phyloP scores from a whole-genome alignment of 345 rosid genomes.

The Eucalyptus pauciflora region DNA sequence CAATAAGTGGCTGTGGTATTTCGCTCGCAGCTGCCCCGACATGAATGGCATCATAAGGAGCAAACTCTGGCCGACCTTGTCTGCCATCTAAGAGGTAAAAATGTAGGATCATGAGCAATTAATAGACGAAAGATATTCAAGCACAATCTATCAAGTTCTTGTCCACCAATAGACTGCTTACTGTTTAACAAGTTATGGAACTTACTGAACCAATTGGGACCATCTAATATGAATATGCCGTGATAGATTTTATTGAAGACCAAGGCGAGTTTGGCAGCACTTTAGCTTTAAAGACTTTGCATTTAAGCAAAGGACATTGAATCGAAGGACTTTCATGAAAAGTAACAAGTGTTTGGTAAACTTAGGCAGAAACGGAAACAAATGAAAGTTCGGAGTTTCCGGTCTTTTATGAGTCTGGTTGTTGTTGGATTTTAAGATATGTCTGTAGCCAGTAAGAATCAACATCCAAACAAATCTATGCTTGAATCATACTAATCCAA shows the following conservation, averaged over 20 bases:
- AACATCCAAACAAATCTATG: not conserved
- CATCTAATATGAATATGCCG: not conserved
- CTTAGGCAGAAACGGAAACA: not conserved
- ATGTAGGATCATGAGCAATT: not conserved
- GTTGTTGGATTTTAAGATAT: not conserved
- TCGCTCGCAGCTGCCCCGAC: slow-evolving; percentile 98
- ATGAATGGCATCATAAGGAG: slow-evolving; percentile 89
- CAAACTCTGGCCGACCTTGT: slow-evolving; percentile 75
- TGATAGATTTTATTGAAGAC: not conserved
- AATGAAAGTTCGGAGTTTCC: not conserved
- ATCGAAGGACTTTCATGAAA: not conserved
- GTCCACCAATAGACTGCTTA: not conserved
- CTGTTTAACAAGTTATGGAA: not conserved
- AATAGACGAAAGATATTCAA: not conserved
- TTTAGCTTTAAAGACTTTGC: not conserved
- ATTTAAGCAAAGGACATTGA: not conserved
- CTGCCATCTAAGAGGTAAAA: slow-evolving; percentile 59
- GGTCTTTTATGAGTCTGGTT: not conserved
- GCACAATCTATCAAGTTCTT: not conserved
- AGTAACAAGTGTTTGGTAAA: not conserved
- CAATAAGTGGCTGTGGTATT: slow-evolving; percentile 73
- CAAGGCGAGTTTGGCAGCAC: not conserved
- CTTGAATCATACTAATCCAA: not conserved
- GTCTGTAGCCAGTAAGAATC: not conserved
- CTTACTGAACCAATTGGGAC: not conserved